Conservation (phyloP, 1,284 basidiomycete species). For the Fistulinella cinereoalba region DNA sequence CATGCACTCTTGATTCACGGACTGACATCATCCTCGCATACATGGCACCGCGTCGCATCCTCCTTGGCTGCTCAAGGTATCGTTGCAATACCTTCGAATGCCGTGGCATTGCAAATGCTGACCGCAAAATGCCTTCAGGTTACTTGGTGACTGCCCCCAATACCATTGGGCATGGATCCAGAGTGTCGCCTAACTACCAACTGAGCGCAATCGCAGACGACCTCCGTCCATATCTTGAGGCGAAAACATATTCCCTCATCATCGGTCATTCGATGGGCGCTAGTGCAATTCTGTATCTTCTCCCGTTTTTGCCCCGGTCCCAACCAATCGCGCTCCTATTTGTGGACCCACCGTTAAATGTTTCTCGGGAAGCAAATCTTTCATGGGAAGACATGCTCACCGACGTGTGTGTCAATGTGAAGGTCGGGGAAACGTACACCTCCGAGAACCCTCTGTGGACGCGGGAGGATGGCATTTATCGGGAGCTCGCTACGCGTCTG, state of each 20-base stretch:
- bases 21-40: slow-evolving; percentile 22
- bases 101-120: neutral
- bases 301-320: slow-evolving; percentile 12
- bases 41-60: slow-evolving; percentile 21
- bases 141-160: slow-evolving; percentile 26
- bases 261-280: slow-evolving; percentile 25
- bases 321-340: slow-evolving; percentile 19
- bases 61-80: slow-evolving; percentile 22
- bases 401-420: slow-evolving; percentile 1
- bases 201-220: slow-evolving; percentile 16
- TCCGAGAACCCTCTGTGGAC: slow-evolving; percentile 23
- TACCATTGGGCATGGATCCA: slow-evolving; percentile 12
- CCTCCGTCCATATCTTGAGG: slow-evolving; percentile 20
- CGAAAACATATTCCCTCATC: slow-evolving; percentile 16
- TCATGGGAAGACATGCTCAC: neutral
- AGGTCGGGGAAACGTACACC: slow-evolving; percentile 4
- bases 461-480: slow-evolving; percentile 13
- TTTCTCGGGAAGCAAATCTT: neutral
- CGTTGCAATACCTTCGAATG: no score
- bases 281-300: slow-evolving; percentile 12
- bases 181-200: slow-evolving; percentile 13
- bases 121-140: slow-evolving; percentile 7
- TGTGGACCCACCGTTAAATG: slow-evolving; percentile 21
- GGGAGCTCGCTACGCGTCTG: slow-evolving; percentile 18
- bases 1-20: slow-evolving; percentile 23